These are phyloP conservation scores for Drosera spatulata DNA, from an alignment of 179 eudicot species.

Conservation along the genomic window DNA sequence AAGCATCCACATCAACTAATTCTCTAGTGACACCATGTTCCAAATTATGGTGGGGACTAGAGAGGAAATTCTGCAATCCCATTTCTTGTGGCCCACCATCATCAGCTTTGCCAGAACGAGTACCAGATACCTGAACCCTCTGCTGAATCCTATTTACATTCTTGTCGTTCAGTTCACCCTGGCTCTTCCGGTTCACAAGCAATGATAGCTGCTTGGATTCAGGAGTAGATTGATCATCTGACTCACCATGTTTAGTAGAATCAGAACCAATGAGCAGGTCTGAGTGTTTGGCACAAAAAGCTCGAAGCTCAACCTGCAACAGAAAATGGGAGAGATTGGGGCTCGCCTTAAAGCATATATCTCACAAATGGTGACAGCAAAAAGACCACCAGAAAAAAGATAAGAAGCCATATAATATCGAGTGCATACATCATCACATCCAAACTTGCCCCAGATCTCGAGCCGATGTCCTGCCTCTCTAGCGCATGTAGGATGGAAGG, in stretches of 20 bases:
- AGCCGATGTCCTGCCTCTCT: constrained; percentile 88
- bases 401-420: constrained; percentile 1
- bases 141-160: constrained; percentile 42
- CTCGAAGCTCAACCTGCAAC: constrained; percentile 76
- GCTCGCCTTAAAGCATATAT: too few species aligned
- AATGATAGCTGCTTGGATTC: constrained; percentile 11
- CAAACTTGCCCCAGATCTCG: constrained; percentile 96
- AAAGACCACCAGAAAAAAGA: too few species aligned
- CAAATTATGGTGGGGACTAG: constrained; percentile 19
- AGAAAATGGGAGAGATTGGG: too few species aligned
- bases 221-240: constrained; percentile 12
- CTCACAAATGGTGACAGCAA: too few species aligned
- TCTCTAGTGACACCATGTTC: constrained; percentile 26
- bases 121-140: constrained; percentile 17
- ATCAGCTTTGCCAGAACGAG: constrained; percentile 14
- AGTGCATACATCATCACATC: constrained; percentile 82
- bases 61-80: constrained; percentile 13
- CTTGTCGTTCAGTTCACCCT: constrained; percentile 38
- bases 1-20: constrained; percentile 13
- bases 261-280: constrained; percentile 17
- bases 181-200: constrained; percentile 24
- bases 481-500: constrained; percentile 95
- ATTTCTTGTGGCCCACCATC: constrained; percentile 20
- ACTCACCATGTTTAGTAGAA: constrained; percentile 20
- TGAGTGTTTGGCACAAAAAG: constrained; percentile 85